A percentile compares a stretch with the other conserved stretches of the same genome.
These are phyloP conservation scores for Gossypium raimondii DNA, from an alignment of 345 rosid species.

Conservation along the genomic window DNA sequence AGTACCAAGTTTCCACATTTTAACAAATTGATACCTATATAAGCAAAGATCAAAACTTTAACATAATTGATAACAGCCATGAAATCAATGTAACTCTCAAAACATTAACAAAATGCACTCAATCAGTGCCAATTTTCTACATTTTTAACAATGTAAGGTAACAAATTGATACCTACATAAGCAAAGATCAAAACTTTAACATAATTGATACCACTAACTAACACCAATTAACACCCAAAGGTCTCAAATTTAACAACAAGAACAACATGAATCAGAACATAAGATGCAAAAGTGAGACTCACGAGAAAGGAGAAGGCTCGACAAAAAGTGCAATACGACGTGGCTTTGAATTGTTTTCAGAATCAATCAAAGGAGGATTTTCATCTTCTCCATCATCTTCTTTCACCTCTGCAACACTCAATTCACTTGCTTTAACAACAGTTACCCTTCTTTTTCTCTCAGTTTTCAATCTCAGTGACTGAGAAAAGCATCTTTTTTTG, in stretches of 20 bases:
- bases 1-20: neutral
- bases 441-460: slow-evolving; percentile 13
- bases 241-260: neutral
- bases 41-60: slow-evolving; percentile 15
- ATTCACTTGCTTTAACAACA: slow-evolving; percentile 33
- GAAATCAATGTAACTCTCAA: neutral
- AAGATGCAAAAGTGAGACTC: slow-evolving; percentile 27
- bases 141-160: too few relatives aligned
- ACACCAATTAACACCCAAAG: neutral
- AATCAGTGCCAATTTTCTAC: too few relatives aligned
- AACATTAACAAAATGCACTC: too few relatives aligned
- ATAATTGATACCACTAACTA: too few relatives aligned
- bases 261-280: neutral
- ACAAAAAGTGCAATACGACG: slow-evolving; percentile 92
- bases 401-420: slow-evolving; percentile 47
- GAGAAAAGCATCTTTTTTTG: neutral
- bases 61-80: neutral
- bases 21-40: neutral
- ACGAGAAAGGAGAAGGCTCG: slow-evolving; percentile 99
- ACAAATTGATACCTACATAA: too few relatives aligned
- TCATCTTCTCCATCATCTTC: slow-evolving; percentile 48
- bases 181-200: too few relatives aligned
- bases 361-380: slow-evolving; percentile 45
- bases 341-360: slow-evolving; percentile 53
- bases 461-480: slow-evolving; percentile 1